Conservation (phyloP, 495 filamentous ascomycete species). For the Neurospora sp. region DNA sequence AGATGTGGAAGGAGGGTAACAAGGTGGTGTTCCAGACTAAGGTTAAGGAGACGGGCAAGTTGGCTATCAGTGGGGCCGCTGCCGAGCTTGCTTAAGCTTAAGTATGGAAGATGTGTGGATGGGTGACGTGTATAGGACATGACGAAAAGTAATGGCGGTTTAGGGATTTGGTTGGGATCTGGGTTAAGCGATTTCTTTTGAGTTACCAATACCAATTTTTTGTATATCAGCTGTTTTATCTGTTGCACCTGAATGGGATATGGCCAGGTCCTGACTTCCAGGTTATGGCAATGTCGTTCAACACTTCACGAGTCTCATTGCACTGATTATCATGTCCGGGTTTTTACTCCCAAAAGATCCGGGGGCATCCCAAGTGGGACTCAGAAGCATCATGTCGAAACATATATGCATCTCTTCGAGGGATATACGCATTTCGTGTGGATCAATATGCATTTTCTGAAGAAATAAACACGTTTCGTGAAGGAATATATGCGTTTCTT, state of each 20-base stretch:
- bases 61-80: conserved; percentile 78
- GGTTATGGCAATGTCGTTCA: too few species aligned
- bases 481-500: not conserved
- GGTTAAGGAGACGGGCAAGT: conserved; percentile 93
- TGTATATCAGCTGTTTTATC: not conserved
- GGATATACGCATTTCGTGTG: not conserved
- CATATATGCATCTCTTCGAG: not conserved
- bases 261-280: too few species aligned
- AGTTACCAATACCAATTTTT: not conserved
- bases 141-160: not conserved
- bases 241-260: not conserved
- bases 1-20: conserved; percentile 97
- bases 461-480: too few species aligned
- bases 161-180: not conserved
- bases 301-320: not conserved
- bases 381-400: not conserved
- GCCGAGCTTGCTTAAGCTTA: conserved; percentile 69
- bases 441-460: too few species aligned
- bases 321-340: not conserved
- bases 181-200: not conserved
- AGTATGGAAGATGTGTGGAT: not conserved
- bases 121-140: not conserved
- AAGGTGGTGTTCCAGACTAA: conserved; percentile 85
- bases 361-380: not conserved
- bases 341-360: not conserved